Evolutionary conservation across 805 yeast genomes (phyloP), one percentile per base, ranked within the genome.

Genomic region (Pichia membranifaciens): DNA sequence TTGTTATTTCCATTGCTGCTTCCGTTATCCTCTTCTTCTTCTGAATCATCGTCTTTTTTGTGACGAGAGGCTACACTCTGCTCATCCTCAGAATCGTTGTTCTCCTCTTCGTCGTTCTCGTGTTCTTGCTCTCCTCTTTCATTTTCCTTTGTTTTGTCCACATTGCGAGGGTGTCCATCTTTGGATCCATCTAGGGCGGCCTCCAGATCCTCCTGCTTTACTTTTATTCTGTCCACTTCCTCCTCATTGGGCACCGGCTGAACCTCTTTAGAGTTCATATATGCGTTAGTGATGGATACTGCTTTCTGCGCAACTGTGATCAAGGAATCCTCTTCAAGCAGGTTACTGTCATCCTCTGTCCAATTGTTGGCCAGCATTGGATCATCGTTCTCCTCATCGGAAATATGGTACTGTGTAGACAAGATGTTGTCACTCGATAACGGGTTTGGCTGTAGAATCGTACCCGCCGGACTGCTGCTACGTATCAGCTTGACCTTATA

Each of bases 251-350:
- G 10, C 35, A 28, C 3, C 2, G 18, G 28, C 15, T 28, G 46
- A 28, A 36, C 36, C 23, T 36, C 41, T 4, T 16, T n/a, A 15
- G 35, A 31, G 28, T 38, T 44, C 43, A 44, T n/a, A 22, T 38
- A 44, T 2, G 42, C 47, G 18, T 38, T 44, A 15, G 42, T 39
- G n/a, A 44, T 39, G 3, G 42, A 44, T 3, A 44, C 47, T 3
- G 47, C 47, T 21, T 44, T 44, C 39, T 38, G 37, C 9, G 47
- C 47, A 16, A 44, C 38, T 1, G 36, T 31, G 13, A 44, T 31
- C 12, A 44, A 20, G 4, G 47, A 31, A 12, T 23, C 28, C 5
- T 44, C 47, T 33, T 12, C 36, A 33, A 33, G 36, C 8, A 33
- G 6, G 36, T n/a, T 23, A n/a, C 23, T 23, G 25, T 34, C 28